Conservation (phyloP, 495 filamentous ascomycete genomes). For the Trichoderma parareesei region DNA sequence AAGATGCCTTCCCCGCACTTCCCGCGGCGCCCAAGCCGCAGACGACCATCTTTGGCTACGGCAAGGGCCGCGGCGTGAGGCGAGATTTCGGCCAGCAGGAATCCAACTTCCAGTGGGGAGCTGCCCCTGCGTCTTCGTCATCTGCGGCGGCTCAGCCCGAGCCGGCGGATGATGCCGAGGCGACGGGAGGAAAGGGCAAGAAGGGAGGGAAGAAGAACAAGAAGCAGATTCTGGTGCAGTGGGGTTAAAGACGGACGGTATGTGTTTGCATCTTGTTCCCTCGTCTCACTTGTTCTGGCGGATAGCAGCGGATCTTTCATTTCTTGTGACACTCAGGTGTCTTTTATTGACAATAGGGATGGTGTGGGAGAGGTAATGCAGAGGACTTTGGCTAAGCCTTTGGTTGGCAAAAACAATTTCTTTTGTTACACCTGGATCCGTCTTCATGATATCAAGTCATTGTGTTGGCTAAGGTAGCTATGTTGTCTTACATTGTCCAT, state of each 20-base stretch:
- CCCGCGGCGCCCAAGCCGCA: constrained; percentile 71
- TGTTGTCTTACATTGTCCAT: too few relatives aligned
- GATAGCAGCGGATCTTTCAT: too few relatives aligned
- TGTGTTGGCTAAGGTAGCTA: too few relatives aligned
- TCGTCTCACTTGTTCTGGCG: too few relatives aligned
- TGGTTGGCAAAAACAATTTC: background rate
- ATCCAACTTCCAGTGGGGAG: constrained; percentile 35
- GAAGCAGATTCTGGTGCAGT: constrained; percentile 66
- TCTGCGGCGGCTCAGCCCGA: constrained; percentile 12
- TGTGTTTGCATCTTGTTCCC: too few relatives aligned
- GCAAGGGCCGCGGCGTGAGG: constrained; percentile 54
- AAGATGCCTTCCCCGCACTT: constrained; percentile 73
- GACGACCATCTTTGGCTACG: constrained; percentile 73
- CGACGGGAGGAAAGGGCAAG: constrained; percentile 40
- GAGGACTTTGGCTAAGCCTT: background rate
- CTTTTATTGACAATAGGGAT: background rate
- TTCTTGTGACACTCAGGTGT: too few relatives aligned
- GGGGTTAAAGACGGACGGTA: constrained; percentile 28
- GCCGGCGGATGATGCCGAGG: constrained; percentile 28
- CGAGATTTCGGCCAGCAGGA: constrained; percentile 48
- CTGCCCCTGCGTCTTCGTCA: constrained; percentile 10
- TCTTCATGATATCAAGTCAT: too few relatives aligned
- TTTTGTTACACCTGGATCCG: too few relatives aligned
- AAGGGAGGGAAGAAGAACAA: constrained; percentile 74
- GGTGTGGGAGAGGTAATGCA: background rate